Evolutionary conservation across 2,329 filamentous ascomycete species (phyloP), one percentile per base, ranked within the genome.

Genomic region (Ophiocordyceps camponoti-leonardi): DNA sequence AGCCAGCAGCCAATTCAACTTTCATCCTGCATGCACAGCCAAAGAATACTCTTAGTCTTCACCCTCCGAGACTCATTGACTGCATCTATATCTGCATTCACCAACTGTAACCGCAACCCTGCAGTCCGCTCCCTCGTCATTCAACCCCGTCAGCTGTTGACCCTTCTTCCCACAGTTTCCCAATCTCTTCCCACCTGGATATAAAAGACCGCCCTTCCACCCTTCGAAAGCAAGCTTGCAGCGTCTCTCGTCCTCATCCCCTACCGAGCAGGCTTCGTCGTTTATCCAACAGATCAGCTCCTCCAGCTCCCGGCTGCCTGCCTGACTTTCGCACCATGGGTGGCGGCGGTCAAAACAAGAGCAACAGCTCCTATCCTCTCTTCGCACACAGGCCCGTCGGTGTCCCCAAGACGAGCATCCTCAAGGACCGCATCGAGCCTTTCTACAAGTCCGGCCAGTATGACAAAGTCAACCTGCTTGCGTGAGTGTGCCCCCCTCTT

Each of bases 401-500:
- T 51, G 83, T 92, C 64, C 78, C 83, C 60, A 95, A 94, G 61
- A 73, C 80, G 54, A 77, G 76, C 59, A 86, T 95, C 63, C 93
- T 94, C 67, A 82, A 79, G 57, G 80, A 86, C 54, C 81, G 90
- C 45, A 80, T 96, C 58, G 71, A 74, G 49, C 81, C 84, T 56
- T 94, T 95, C 65, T 87, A 85, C 49, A 75, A 75, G 49, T 69
- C 67, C 43, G 87, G 87, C 44, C 85, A 93, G 64, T 94, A 87
- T 66, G 72, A 81, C 50, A 73, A 74, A 47, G 72, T 84, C 53
- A 87, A 87, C 56, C 71, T 94, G 42, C 67, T 80, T 48, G 76
- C 82, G 77, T 84, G 67, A 51, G 77, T 61, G 40, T 43, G 18
- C 19, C 23, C n/a, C 33, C 23, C 18, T 41, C 43, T 47, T 18